Percentiles rank a stretch among this genome's conserved stretches.
Evolutionary conservation across 192 early-diverging fungal genomes (phyloP).

Genomic region (Coemansia sp.): DNA sequence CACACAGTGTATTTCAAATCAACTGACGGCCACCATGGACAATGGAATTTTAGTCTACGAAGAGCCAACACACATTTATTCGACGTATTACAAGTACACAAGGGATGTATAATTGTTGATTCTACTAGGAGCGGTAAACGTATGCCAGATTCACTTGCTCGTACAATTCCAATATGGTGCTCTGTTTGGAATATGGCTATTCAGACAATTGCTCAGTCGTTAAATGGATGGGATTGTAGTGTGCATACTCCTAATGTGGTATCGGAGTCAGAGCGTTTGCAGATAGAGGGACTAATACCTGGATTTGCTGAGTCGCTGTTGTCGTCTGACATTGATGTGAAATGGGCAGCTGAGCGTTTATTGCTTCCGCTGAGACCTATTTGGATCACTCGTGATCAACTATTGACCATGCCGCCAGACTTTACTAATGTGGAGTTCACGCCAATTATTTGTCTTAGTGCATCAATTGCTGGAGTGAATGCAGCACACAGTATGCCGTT

Average conservation of each 20-base stretch:
- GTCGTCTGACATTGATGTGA: slow-evolving; percentile 50
- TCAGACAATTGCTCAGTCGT: neutral
- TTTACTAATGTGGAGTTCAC: slow-evolving; percentile 56
- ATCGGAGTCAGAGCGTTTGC: slow-evolving; percentile 67
- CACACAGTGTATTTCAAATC: slow-evolving; percentile 89
- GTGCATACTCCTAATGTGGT: slow-evolving; percentile 65
- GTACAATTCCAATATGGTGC: slow-evolving; percentile 92
- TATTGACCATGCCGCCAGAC: slow-evolving; percentile 47
- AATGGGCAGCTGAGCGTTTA: slow-evolving; percentile 25
- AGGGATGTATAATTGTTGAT: slow-evolving; percentile 82
- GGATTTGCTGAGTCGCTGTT: slow-evolving; percentile 60
- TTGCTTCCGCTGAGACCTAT: slow-evolving; percentile 74
- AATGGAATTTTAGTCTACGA: slow-evolving; percentile 82
- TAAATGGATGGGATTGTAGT: slow-evolving; percentile 54
- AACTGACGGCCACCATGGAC: slow-evolving; percentile 85
- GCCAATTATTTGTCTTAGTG: slow-evolving; percentile 79
- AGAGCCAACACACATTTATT: slow-evolving; percentile 78
- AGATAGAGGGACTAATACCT: slow-evolving; percentile 61
- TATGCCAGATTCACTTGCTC: slow-evolving; percentile 79
- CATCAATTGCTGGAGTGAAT: slow-evolving; percentile 60
- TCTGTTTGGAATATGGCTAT: slow-evolving; percentile 67
- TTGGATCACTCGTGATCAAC: slow-evolving; percentile 74
- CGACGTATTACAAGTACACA: slow-evolving; percentile 49
- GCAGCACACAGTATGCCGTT: slow-evolving; percentile 52
- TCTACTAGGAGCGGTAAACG: slow-evolving; percentile 82